phyloP scores from a whole-genome alignment of 192 early-diverging fungal species.

The Coemansia sp. region DNA sequence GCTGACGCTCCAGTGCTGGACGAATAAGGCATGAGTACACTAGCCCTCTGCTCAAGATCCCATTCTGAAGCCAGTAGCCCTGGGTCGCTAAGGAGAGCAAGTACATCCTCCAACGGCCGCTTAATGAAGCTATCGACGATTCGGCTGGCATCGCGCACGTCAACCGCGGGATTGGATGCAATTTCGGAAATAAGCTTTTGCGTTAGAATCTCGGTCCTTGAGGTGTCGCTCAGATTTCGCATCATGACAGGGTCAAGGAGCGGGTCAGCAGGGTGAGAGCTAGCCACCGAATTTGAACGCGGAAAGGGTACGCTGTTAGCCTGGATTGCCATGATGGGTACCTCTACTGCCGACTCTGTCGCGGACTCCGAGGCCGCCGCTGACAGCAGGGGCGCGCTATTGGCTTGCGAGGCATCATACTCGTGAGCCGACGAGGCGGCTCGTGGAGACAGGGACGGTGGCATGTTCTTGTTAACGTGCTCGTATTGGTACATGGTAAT shows the following conservation, averaged over 20 bases:
- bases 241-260: slow-evolving; percentile 46
- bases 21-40: slow-evolving; percentile 12
- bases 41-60: slow-evolving; percentile 44
- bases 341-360: neutral
- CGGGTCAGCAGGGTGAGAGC: slow-evolving; percentile 17
- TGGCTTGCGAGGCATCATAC: neutral
- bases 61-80: slow-evolving; percentile 41
- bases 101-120: slow-evolving; percentile 42
- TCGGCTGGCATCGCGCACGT: slow-evolving; percentile 30
- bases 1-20: neutral
- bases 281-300: slow-evolving; percentile 24
- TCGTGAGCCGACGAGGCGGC: neutral
- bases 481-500: slow-evolving; percentile 58
- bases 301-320: slow-evolving; percentile 27
- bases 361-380: neutral
- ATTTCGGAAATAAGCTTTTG: slow-evolving; percentile 42
- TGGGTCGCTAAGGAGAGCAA: slow-evolving; percentile 49
- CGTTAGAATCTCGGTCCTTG: slow-evolving; percentile 49
- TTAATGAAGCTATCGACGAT: slow-evolving; percentile 30
- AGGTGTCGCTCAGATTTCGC: slow-evolving; percentile 31
- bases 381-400: neutral
- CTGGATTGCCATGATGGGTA: neutral
- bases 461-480: slow-evolving; percentile 46
- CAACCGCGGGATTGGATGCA: slow-evolving; percentile 44
- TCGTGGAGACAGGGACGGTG: neutral